Evolutionary conservation across 805 yeast genomes (phyloP).

Genomic region (Teunomyces barrocoloradensis): DNA sequence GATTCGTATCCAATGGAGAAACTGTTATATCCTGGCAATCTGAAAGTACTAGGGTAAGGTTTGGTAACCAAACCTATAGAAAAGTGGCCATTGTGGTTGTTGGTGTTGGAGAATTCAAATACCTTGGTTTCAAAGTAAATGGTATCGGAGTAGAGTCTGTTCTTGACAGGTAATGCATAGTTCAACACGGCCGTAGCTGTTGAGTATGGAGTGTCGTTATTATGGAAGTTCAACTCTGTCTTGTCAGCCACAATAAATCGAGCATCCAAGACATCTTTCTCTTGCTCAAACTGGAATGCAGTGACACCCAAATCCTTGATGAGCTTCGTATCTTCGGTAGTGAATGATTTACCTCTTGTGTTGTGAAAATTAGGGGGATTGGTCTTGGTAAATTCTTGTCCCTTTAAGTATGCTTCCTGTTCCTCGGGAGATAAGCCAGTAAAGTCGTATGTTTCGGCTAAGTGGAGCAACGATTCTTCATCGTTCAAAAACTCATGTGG

Average conservation of each 20-base stretch:
- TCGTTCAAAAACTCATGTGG: conserved; percentile 41
- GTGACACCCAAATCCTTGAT: conserved; percentile 33
- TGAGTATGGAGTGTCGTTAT: conserved; percentile 38
- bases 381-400: conserved; percentile 30
- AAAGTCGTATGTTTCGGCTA: conserved; percentile 38
- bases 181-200: conserved; percentile 40
- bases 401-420: conserved; percentile 33
- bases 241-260: conserved; percentile 38
- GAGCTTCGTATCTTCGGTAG: conserved; percentile 17
- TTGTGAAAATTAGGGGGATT: conserved; percentile 33
- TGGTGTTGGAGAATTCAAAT: conserved; percentile 26
- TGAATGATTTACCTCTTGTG: conserved; percentile 31
- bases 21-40: conserved; percentile 70
- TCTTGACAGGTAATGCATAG: conserved; percentile 36
- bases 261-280: conserved; percentile 27
- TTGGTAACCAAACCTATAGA: conserved; percentile 67
- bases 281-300: conserved; percentile 43
- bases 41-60: conserved; percentile 67
- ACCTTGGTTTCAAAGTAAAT: conserved; percentile 62
- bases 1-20: conserved; percentile 74
- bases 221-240: conserved; percentile 35
- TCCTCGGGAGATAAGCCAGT: conserved; percentile 40
- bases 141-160: conserved; percentile 32
- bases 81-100: conserved; percentile 46
- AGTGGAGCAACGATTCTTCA: conserved; percentile 32